Evolutionary conservation across 176 grass and related monocot genomes (phyloP).

Genomic region (Oryza longistaminata): DNA sequence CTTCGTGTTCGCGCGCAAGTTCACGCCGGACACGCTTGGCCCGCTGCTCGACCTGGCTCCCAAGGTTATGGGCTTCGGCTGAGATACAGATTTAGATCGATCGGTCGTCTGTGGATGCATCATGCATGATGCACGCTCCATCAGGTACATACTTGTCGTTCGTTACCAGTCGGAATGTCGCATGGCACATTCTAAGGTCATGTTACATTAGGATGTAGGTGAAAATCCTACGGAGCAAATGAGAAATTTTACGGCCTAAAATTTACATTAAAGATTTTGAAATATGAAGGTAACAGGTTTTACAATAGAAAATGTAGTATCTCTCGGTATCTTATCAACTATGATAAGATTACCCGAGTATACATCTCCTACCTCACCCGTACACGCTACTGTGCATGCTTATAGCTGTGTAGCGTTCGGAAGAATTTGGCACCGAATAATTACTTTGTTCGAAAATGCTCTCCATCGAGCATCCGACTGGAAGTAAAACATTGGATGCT

Average conservation of each 20-base stretch:
- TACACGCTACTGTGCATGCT: too few relatives aligned
- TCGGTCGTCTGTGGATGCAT: not conserved
- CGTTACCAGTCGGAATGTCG: not conserved
- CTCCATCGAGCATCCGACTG: too few relatives aligned
- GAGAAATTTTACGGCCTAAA: too few relatives aligned
- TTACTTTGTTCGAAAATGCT: not conserved
- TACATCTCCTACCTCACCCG: not conserved
- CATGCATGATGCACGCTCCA: constrained; percentile 37
- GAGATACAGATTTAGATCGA: not conserved
- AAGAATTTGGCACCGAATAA: not conserved
- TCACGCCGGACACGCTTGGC: constrained; percentile 50
- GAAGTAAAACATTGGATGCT: too few relatives aligned
- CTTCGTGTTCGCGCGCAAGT: constrained; percentile 79
- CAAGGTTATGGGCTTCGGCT: constrained; percentile 54
- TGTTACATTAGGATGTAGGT: too few relatives aligned
- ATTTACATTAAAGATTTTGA: too few relatives aligned
- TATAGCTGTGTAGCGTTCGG: too few relatives aligned
- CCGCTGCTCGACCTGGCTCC: constrained; percentile 56
- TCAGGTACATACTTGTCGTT: not conserved
- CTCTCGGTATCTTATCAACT: too few relatives aligned
- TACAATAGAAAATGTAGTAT: too few relatives aligned
- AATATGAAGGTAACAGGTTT: too few relatives aligned
- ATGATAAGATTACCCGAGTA: too few relatives aligned
- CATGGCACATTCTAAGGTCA: too few relatives aligned
- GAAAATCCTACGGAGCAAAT: not conserved